phyloP scores from a whole-genome alignment of 148 eudicot species.

The Agrostemma githago region DNA sequence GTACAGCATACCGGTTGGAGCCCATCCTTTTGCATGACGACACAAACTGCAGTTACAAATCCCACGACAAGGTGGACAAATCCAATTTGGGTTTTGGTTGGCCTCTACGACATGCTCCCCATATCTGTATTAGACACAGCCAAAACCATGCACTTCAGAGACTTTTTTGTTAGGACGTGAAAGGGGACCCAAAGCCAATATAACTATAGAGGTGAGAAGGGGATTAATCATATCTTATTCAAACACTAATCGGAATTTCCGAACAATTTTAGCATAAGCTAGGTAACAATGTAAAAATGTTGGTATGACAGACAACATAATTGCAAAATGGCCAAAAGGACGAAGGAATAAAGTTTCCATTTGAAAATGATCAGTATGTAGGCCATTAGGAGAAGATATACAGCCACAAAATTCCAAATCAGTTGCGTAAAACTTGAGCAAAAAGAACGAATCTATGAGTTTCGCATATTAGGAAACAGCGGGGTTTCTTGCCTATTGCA shows the following conservation, averaged over 20 bases:
- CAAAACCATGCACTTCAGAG: not conserved
- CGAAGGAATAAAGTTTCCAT: not conserved
- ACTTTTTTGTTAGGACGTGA: no score
- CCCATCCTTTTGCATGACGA: slow-evolving; percentile 84
- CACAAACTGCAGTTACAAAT: slow-evolving; percentile 98
- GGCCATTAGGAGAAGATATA: not conserved
- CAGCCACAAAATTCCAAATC: not conserved
- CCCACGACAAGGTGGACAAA: slow-evolving; percentile 90
- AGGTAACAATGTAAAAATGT: not conserved
- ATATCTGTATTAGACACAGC: slow-evolving; percentile 47
- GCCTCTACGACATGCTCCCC: slow-evolving; percentile 94
- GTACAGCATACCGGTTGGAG: slow-evolving; percentile 72
- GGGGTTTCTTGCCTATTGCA: not conserved
- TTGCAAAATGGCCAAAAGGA: not conserved
- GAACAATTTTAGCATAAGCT: not conserved
- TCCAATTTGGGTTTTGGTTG: slow-evolving; percentile 71
- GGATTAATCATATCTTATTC: not conserved
- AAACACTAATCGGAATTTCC: not conserved
- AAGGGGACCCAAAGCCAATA: not conserved
- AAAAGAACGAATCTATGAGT: not conserved
- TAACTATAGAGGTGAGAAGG: not conserved
- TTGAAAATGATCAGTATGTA: not conserved
- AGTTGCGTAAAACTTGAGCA: not conserved
- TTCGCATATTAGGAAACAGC: not conserved
- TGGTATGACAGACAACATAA: not conserved